These are phyloP conservation scores for Pichia exigua DNA, from an alignment of 805 yeast species.

Conservation along the genomic window DNA sequence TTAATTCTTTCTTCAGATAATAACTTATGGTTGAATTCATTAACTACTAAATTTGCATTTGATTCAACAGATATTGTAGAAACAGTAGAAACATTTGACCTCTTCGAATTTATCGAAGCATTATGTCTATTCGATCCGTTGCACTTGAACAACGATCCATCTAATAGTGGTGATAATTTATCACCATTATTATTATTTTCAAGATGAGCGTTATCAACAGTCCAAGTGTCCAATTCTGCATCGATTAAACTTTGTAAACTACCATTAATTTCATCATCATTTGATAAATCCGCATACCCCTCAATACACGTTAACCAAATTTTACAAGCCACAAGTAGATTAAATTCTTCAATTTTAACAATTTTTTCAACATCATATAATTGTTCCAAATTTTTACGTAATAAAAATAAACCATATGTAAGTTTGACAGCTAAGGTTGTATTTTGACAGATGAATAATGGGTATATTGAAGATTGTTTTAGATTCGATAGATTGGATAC, in stretches of 20 bases:
- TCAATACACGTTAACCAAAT: slow-evolving; percentile 26
- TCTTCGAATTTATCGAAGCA: neutral
- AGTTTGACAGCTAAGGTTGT: slow-evolving; percentile 31
- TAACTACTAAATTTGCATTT: slow-evolving; percentile 12
- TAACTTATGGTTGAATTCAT: slow-evolving; percentile 10
- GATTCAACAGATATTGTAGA: neutral
- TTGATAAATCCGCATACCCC: slow-evolving; percentile 5
- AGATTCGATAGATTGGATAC: neutral
- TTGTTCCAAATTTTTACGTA: slow-evolving; percentile 42
- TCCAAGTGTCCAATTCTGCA: neutral
- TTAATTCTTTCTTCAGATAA: slow-evolving; percentile 21
- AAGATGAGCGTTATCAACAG: neutral
- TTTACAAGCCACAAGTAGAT: slow-evolving; percentile 28
- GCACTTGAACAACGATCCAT: neutral
- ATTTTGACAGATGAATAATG: slow-evolving; percentile 42
- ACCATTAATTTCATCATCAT: neutral
- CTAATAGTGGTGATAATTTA: slow-evolving; percentile 1
- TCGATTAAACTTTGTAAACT: neutral
- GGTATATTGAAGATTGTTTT: slow-evolving; percentile 30
- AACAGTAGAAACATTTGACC: slow-evolving; percentile 3
- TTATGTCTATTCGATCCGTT: neutral
- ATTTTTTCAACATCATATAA: slow-evolving; percentile 26
- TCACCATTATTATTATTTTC: neutral
- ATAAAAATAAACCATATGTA: slow-evolving; percentile 41
- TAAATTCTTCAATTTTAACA: slow-evolving; percentile 24